A percentile compares a stretch with the other conserved stretches of the same genome.
phyloP scores from a whole-genome alignment of 2,329 filamentous ascomycete genomes.

The Aspergillus fructus region DNA sequence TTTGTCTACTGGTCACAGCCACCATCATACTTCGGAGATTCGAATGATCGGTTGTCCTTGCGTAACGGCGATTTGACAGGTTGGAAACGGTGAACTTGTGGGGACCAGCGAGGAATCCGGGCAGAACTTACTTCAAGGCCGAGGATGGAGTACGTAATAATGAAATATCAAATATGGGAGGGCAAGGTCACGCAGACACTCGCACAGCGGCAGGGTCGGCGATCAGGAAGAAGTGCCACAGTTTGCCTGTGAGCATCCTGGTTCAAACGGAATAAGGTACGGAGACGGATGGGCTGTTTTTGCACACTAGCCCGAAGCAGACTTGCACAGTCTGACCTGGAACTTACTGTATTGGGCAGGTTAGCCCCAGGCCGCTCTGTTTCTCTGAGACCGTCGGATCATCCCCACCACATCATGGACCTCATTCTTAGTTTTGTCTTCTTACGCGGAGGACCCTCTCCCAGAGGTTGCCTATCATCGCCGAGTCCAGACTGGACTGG shows the following conservation, averaged over 20 bases:
- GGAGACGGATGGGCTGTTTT: no score
- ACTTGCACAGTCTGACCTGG: no score
- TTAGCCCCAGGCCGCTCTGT: no score
- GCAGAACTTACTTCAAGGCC: neutral
- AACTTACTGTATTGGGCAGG: no score
- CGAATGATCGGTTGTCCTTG: constrained; percentile 13
- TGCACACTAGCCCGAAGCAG: no score
- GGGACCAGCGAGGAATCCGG: constrained; percentile 13
- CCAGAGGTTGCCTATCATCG: neutral
- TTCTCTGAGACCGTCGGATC: constrained; percentile 12
- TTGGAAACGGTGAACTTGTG: constrained; percentile 27
- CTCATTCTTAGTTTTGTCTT: no score
- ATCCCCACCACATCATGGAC: constrained; percentile 12
- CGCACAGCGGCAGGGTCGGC: constrained; percentile 12
- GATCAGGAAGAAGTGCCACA: constrained; percentile 12
- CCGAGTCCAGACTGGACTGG: constrained; percentile 10
- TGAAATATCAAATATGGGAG: neutral
- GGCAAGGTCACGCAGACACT: constrained; percentile 1
- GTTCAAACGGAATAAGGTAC: neutral
- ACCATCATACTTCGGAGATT: neutral
- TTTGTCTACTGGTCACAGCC: neutral
- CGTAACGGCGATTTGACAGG: constrained; percentile 25
- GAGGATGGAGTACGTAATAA: constrained; percentile 6
- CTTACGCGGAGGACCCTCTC: neutral
- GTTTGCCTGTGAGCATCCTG: neutral